Conservation (phyloP, 352 stramenopile genomes). For the Thraustotheca clavata region DNA sequence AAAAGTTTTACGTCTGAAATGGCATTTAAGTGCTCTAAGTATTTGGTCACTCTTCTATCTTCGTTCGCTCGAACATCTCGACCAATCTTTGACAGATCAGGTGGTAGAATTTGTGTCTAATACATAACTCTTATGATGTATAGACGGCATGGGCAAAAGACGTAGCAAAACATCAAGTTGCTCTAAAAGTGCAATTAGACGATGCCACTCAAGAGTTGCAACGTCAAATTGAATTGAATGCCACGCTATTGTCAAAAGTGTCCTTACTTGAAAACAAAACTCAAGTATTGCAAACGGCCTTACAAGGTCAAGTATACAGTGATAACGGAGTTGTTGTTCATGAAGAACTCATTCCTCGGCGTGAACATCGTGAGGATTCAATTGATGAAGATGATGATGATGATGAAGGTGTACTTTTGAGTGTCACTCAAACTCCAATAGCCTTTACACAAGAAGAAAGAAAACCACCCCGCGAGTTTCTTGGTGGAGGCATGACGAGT, state of each 20-base stretch:
- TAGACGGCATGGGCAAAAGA: conserved; percentile 80
- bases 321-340: conserved; percentile 61
- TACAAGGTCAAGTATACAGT: conserved; percentile 72
- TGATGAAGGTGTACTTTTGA: conserved; percentile 67
- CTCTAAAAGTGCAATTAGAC: conserved; percentile 59
- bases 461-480: conserved; percentile 28
- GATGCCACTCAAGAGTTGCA: conserved; percentile 58
- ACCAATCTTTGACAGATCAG: conserved; percentile 25
- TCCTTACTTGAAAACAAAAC: conserved; percentile 59
- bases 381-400: conserved; percentile 30
- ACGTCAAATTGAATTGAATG: conserved; percentile 62
- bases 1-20: conserved; percentile 72
- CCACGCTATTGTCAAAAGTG: conserved; percentile 56
- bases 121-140: conserved; percentile 16
- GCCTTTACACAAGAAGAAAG: neutral
- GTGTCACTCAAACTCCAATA: conserved; percentile 34
- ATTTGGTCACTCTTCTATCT: conserved; percentile 83
- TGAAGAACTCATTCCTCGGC: conserved; percentile 32
- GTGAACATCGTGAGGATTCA: neutral
- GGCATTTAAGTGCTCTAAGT: conserved; percentile 70
- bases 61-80: conserved; percentile 55
- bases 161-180: conserved; percentile 65
- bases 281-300: conserved; percentile 37
- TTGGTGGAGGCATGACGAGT: conserved; percentile 49
- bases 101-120: conserved; percentile 46